Percentiles rank a stretch among this genome's conserved stretches.
Evolutionary conservation across 352 stramenopile genomes (phyloP).

Genomic region (Pythium dissimile): DNA sequence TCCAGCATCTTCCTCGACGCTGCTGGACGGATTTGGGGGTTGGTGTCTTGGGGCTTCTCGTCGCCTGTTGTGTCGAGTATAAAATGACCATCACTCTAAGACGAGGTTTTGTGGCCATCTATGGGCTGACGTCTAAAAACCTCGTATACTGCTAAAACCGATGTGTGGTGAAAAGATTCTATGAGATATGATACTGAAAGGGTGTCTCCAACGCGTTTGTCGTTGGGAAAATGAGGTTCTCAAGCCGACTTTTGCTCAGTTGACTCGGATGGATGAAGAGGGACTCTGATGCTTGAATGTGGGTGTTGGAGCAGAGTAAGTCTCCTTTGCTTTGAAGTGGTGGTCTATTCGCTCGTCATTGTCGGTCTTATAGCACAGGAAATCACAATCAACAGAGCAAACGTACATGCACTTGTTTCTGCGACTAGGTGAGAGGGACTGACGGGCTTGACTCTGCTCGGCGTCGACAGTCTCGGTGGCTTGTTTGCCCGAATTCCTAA

Average conservation of each 20-base stretch:
- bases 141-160: constrained; percentile 5
- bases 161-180: background rate
- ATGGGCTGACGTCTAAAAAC: constrained; percentile 5
- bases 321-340: too few species aligned
- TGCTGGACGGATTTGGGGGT: constrained; percentile 9
- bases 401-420: too few species aligned
- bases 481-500: background rate
- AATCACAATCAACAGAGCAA: too few species aligned
- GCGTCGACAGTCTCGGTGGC: background rate
- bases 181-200: constrained; percentile 8
- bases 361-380: too few species aligned
- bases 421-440: background rate
- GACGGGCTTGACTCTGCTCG: background rate
- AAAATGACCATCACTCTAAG: constrained; percentile 20
- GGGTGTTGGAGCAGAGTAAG: background rate
- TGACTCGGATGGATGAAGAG: background rate
- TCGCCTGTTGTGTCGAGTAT: constrained; percentile 20
- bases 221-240: background rate
- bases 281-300: background rate
- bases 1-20: constrained; percentile 55
- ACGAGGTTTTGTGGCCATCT: constrained; percentile 4
- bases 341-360: too few species aligned
- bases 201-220: background rate
- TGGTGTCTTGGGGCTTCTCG: constrained; percentile 20
- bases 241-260: background rate